A percentile compares a stretch with the other conserved stretches of the same genome.
Evolutionary conservation across 2,329 filamentous ascomycete species (phyloP).

Genomic region (Penicillium sp.): DNA sequence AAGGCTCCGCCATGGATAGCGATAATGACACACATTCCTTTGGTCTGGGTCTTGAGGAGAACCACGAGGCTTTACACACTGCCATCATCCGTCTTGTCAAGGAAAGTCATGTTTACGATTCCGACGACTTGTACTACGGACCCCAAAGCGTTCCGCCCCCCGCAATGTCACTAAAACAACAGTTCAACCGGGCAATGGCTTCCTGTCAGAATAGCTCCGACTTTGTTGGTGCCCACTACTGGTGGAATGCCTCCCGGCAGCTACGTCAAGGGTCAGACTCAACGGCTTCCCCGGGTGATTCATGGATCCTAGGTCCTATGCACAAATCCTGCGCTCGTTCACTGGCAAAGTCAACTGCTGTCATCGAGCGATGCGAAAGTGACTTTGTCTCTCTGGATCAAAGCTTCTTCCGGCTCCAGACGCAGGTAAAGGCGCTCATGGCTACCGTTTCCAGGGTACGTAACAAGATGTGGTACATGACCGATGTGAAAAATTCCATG

Average conservation of each 20-base stretch:
- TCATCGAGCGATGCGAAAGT: constrained; percentile 42
- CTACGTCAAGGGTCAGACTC: constrained; percentile 64
- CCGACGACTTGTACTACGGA: constrained; percentile 30
- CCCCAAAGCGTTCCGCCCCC: constrained; percentile 8
- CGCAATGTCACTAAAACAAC: constrained; percentile 35
- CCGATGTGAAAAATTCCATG: constrained; percentile 86
- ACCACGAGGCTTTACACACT: constrained; percentile 78
- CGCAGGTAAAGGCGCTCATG: constrained; percentile 73
- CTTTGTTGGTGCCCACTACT: constrained; percentile 80
- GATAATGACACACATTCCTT: constrained; percentile 40
- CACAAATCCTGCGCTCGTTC: constrained; percentile 56
- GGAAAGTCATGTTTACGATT: constrained; percentile 77
- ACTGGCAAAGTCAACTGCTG: constrained; percentile 32
- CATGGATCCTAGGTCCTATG: constrained; percentile 71
- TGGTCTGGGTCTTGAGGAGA: constrained; percentile 66
- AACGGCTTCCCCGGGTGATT: constrained; percentile 60
- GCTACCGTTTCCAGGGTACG: constrained; percentile 72
- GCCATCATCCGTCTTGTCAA: constrained; percentile 79
- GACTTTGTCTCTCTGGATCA: constrained; percentile 77
- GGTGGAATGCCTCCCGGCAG: constrained; percentile 79
- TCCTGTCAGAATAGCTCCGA: constrained; percentile 78
- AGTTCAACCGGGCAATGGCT: constrained; percentile 67
- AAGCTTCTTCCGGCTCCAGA: constrained; percentile 76
- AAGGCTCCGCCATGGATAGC: constrained; percentile 62
- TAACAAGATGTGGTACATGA: constrained; percentile 99